Percentiles rank a stretch among this genome's conserved stretches.
These are phyloP conservation scores for Xylaria sp. DNA, from an alignment of 2,329 filamentous ascomycete genomes.

Conservation along the genomic window DNA sequence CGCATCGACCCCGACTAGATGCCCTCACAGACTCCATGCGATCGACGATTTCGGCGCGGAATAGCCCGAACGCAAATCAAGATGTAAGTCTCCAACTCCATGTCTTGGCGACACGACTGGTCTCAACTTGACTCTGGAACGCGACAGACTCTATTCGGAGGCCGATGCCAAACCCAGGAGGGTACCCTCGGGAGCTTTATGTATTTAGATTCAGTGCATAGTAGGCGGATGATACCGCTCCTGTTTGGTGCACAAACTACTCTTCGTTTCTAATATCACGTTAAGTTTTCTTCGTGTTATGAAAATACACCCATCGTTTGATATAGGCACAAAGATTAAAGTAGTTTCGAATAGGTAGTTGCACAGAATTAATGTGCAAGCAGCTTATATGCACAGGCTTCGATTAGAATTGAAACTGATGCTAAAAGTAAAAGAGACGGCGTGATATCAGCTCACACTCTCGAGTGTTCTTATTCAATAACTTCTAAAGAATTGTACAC, in stretches of 20 bases:
- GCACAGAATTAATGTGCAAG: background rate
- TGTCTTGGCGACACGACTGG: background rate
- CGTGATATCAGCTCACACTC: background rate
- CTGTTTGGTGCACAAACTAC: background rate
- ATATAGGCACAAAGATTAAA: background rate
- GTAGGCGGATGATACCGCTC: background rate
- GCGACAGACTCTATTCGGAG: background rate
- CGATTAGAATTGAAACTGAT: background rate
- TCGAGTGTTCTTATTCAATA: background rate
- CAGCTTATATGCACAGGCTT: background rate
- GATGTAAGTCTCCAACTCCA: background rate
- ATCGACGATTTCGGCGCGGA: conserved; percentile 8
- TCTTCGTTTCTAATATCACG: background rate
- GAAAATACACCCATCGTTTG: too few species aligned
- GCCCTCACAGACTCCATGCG: background rate
- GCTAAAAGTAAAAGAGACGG: background rate
- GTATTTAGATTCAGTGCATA: background rate
- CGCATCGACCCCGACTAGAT: conserved; percentile 10
- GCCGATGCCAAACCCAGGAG: background rate
- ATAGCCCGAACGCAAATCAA: conserved; percentile 14
- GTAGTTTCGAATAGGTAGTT: background rate
- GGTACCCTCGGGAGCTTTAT: background rate
- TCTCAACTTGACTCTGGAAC: background rate
- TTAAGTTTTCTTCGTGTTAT: background rate
- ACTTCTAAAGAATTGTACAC: background rate